phyloP scores from a whole-genome alignment of 2,329 filamentous ascomycete genomes.

The Pseudocercospora fijiensis region DNA sequence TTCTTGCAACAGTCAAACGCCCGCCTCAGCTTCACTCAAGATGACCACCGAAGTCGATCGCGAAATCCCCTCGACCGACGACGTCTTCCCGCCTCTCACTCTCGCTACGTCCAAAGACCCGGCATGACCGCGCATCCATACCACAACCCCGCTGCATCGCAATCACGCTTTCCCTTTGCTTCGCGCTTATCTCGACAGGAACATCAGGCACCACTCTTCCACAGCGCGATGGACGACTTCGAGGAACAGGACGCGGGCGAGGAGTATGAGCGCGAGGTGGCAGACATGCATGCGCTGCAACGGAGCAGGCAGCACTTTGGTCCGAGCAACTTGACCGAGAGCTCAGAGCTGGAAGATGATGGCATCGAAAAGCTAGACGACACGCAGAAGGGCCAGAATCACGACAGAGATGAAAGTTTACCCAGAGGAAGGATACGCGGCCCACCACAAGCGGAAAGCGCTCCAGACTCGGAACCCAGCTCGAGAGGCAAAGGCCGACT shows the following conservation, averaged over 20 bases:
- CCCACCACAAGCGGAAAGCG: constrained; percentile 43
- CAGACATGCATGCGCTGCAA: constrained; percentile 91
- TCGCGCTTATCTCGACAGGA: constrained; percentile 69
- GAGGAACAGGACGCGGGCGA: constrained; percentile 77
- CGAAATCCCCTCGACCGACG: constrained; percentile 51
- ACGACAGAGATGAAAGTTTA: constrained; percentile 42
- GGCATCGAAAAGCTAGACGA: constrained; percentile 45
- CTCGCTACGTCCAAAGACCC: constrained; percentile 51
- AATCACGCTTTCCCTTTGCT: constrained; percentile 74
- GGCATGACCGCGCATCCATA: constrained; percentile 69
- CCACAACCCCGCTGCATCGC: constrained; percentile 66
- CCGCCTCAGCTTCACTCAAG: constrained; percentile 68
- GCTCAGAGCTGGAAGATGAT: constrained; percentile 75
- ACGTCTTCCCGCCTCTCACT: constrained; percentile 42
- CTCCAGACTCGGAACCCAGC: constrained; percentile 46
- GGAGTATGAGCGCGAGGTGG: constrained; percentile 70
- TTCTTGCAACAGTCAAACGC: constrained; percentile 97
- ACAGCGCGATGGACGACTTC: constrained; percentile 85
- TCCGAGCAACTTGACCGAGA: constrained; percentile 78
- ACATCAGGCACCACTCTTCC: constrained; percentile 82
- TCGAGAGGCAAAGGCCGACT: constrained; percentile 65
- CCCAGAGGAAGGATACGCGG: constrained; percentile 41
- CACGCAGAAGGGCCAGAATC: constrained; percentile 39
- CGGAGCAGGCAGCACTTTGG: constrained; percentile 86
- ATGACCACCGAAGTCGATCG: constrained; percentile 42